A percentile compares a stretch with the other conserved stretches of the same genome.
Conservation (phyloP, 371 early-diverging fungal species). For the Syncephalastrum contaminatum region DNA sequence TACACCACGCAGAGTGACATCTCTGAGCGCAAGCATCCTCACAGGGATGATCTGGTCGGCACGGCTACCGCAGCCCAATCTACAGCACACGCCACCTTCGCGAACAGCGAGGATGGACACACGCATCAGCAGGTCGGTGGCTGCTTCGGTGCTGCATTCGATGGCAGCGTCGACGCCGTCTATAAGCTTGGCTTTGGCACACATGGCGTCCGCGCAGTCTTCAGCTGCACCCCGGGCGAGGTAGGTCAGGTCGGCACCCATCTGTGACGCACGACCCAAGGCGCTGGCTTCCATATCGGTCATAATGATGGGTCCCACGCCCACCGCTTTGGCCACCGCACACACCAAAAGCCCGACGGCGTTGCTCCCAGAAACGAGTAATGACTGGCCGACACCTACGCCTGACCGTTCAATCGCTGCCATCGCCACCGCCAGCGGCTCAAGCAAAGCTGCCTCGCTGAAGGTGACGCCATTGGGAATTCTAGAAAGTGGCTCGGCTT, state of each 20-base stretch:
- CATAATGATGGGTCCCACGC: conserved; percentile 7
- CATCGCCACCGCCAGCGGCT: conserved; percentile 10
- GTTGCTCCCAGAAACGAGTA: conserved; percentile 6
- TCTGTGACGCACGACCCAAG: neutral
- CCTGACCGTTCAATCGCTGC: conserved; percentile 11
- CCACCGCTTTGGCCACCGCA: conserved; percentile 10
- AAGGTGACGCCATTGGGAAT: conserved; percentile 5
- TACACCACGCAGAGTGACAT: conserved; percentile 10
- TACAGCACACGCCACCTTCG: conserved; percentile 8
- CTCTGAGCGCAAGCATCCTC: conserved; percentile 6
- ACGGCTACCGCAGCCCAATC: conserved; percentile 1
- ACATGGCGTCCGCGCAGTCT: conserved; percentile 4
- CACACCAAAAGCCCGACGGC: conserved; percentile 2
- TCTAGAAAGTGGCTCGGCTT: neutral
- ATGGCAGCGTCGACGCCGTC: conserved; percentile 6
- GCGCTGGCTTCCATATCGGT: neutral
- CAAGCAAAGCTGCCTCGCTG: conserved; percentile 11
- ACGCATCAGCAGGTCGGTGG: conserved; percentile 1
- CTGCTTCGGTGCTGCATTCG: neutral
- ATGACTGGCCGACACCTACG: conserved; percentile 5
- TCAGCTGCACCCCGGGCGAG: neutral
- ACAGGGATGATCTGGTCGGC: conserved; percentile 8
- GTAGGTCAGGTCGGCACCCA: conserved; percentile 8
- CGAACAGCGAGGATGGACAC: conserved; percentile 5
- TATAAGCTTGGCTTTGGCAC: neutral